These are phyloP conservation scores for Zhuliangozyma blackwelliae DNA, from an alignment of 1,139 yeast genomes.

Conservation along the genomic window DNA sequence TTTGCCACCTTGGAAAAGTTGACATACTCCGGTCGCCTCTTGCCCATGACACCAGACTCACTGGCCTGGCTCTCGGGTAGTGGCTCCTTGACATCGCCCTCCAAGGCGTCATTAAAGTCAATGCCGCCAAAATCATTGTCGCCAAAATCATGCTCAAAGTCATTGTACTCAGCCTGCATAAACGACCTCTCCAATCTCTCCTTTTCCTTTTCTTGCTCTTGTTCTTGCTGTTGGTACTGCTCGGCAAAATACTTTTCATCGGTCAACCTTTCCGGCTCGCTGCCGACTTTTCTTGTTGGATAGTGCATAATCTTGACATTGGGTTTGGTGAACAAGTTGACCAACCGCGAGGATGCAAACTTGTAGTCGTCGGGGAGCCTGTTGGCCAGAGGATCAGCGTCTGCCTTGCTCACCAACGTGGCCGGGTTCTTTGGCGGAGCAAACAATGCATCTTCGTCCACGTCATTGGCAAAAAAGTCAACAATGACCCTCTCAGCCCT, in stretches of 20 bases:
- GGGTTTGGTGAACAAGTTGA: slow-evolving; percentile 70
- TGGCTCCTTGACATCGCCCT: slow-evolving; percentile 16
- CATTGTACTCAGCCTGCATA: slow-evolving; percentile 45
- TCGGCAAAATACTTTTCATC: slow-evolving; percentile 78
- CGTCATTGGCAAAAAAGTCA: slow-evolving; percentile 45
- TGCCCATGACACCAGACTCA: slow-evolving; percentile 32
- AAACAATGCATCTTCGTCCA: slow-evolving; percentile 47
- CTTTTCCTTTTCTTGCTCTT: slow-evolving; percentile 30
- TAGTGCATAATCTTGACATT: slow-evolving; percentile 33
- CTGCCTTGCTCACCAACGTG: slow-evolving; percentile 23
- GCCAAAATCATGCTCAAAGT: slow-evolving; percentile 36
- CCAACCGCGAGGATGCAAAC: slow-evolving; percentile 65
- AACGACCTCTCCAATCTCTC: slow-evolving; percentile 38
- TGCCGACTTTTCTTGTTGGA: slow-evolving; percentile 15
- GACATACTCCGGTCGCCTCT: slow-evolving; percentile 57
- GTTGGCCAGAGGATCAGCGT: slow-evolving; percentile 32
- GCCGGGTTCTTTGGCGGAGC: slow-evolving; percentile 37
- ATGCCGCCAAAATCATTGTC: slow-evolving; percentile 38
- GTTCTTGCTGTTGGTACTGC: slow-evolving; percentile 46
- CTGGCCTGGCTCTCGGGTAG: slow-evolving; percentile 14
- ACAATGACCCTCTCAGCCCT: slow-evolving; percentile 36
- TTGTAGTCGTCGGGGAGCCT: slow-evolving; percentile 71
- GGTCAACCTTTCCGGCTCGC: slow-evolving; percentile 25
- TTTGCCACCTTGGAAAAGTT: slow-evolving; percentile 79
- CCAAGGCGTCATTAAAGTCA: slow-evolving; percentile 45